These are phyloP conservation scores for Kodamaea alishanica DNA, from an alignment of 1,139 yeast species.

Conservation along the genomic window DNA sequence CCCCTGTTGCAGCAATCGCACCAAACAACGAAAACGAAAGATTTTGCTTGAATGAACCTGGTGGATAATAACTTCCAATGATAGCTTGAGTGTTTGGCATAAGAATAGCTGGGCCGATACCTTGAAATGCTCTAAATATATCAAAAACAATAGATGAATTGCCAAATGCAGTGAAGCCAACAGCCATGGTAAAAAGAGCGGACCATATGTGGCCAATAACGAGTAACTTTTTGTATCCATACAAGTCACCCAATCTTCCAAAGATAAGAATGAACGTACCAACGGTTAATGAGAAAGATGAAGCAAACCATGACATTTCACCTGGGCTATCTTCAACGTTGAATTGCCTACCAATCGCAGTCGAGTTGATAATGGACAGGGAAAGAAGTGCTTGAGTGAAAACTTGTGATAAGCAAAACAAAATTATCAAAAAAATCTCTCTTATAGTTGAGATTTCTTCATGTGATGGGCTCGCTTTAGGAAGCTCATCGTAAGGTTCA, in stretches of 20 bases:
- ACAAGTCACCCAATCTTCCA: slow-evolving; percentile 63
- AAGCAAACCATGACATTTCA: slow-evolving; percentile 56
- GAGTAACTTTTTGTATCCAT: slow-evolving; percentile 52
- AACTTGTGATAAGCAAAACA: slow-evolving; percentile 43
- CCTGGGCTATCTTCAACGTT: slow-evolving; percentile 35
- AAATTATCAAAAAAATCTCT: slow-evolving; percentile 21
- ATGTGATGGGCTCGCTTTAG: slow-evolving; percentile 6
- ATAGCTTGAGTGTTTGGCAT: slow-evolving; percentile 58
- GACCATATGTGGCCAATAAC: slow-evolving; percentile 48
- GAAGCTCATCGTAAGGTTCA: too few species aligned
- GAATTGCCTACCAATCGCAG: slow-evolving; percentile 36
- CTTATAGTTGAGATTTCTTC: slow-evolving; percentile 17
- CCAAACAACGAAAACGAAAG: slow-evolving; percentile 50
- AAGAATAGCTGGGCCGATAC: slow-evolving; percentile 55
- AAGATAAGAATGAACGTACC: slow-evolving; percentile 61
- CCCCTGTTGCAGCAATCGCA: slow-evolving; percentile 59
- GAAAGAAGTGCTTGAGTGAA: slow-evolving; percentile 49
- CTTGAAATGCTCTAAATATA: slow-evolving; percentile 55
- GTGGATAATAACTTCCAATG: slow-evolving; percentile 48
- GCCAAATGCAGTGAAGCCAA: slow-evolving; percentile 46
- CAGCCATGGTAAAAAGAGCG: slow-evolving; percentile 46
- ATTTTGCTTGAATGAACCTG: slow-evolving; percentile 35
- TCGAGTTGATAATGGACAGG: slow-evolving; percentile 41
- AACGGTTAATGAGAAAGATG: slow-evolving; percentile 54
- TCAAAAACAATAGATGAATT: slow-evolving; percentile 42